Conservation (phyloP, 768 basidiomycete genomes). For the Daedaleopsis sinensis region DNA sequence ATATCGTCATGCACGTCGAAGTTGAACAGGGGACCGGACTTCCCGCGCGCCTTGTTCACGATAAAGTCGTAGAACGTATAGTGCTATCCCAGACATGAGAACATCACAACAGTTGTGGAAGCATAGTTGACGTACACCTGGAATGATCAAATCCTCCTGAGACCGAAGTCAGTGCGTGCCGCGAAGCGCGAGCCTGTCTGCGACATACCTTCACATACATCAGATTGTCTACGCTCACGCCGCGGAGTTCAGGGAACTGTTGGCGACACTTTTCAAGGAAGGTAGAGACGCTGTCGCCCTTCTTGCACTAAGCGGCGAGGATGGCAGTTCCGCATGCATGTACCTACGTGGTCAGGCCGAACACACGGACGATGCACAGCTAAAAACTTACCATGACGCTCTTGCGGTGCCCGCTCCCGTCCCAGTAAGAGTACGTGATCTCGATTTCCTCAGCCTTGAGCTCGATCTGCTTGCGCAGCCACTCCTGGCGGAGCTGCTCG, state of each 20-base stretch:
- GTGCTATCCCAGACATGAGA: conserved; percentile 55
- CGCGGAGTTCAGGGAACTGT: conserved; percentile 91
- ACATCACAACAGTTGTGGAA: neutral
- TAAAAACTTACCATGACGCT: conserved; percentile 71
- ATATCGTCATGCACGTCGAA: conserved; percentile 99
- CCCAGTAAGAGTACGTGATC: conserved; percentile 97
- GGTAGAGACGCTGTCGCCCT: conserved; percentile 84
- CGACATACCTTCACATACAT: conserved; percentile 95
- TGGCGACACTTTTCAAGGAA: conserved; percentile 94
- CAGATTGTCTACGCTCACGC: conserved; percentile 90
- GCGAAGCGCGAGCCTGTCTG: neutral
- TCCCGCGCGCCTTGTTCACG: conserved; percentile 96
- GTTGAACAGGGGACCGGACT: conserved; percentile 96
- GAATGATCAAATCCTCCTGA: conserved; percentile 97
- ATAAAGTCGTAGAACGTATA: conserved; percentile 99
- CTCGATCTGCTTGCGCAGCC: conserved; percentile 74
- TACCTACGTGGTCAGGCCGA: conserved; percentile 27
- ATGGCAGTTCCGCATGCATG: conserved; percentile 18
- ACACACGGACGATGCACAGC: neutral
- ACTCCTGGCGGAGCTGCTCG: conserved; percentile 87
- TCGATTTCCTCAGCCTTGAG: conserved; percentile 81
- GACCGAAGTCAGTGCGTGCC: conserved; percentile 12
- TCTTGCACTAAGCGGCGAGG: conserved; percentile 77
- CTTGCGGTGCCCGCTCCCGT: conserved; percentile 96
- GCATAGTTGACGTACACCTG: conserved; percentile 65